Base-by-base conservation (phyloP, 805 yeast species). In the Metschnikowia corniflorae region DNA sequence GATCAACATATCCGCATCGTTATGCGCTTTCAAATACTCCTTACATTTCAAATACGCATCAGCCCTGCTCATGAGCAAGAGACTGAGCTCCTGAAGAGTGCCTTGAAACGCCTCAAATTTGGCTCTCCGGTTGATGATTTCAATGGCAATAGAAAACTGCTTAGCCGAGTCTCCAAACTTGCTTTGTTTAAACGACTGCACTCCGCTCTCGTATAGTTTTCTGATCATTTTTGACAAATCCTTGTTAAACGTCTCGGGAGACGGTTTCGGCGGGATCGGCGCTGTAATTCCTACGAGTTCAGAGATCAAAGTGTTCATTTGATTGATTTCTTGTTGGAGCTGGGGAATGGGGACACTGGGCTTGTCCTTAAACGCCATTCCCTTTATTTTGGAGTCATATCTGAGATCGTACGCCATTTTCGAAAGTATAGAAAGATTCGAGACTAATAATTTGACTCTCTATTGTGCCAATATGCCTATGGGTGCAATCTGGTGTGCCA, bases 41-140 rank as follows among this genome's bases (percentile, higher is more conserved):
- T 74, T 70, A 35, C 68, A 61, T 55, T 78, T 68, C 53, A 82
- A 62, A 47, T 75, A 69, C 0, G 88, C 79, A 52, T 84, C 94
- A 17, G 86, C 74, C 44, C 89, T 70, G 33, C 84, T 79, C 69
- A 80, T 78, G 36, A 84, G 59, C 54, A 83, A 75, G 47, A 79
- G 71, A 28, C 77, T 70, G 33, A 82, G 58, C 55, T 84, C 93
- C 55, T 79, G 84, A 33, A 83, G 57, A 18, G 85, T 82, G 12
- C 82, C 71, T 43, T 78, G 87, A 57, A 84, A 84, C 5, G 82
- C 68, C 53, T 84, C 93, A 63, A 81, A 82, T 54, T 81, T 80
- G 27, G 81, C 74, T 58, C 93, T 71, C 49, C 82, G 78, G 31
- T 68, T 57, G 12, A 82, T 76, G 72, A 82, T 73, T 37, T 82